A percentile compares a stretch with the other conserved stretches of the same genome.
Evolutionary conservation across 768 basidiomycete species (phyloP).

Genomic region (Dictyophora rubrovolvata): DNA sequence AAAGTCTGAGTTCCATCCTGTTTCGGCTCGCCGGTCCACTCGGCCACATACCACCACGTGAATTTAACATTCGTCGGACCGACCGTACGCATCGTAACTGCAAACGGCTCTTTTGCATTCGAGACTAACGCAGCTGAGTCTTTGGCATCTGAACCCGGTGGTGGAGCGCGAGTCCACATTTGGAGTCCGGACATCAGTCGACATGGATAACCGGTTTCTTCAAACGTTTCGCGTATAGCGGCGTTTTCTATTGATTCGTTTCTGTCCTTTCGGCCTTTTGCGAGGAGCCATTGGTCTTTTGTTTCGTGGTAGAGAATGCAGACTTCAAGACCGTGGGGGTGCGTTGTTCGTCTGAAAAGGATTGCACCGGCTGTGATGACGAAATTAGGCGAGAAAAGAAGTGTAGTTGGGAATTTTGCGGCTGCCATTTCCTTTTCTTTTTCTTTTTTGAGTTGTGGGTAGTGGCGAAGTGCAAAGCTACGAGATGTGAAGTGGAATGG

Average conservation of each 20-base stretch:
- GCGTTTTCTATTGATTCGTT: constrained; percentile 41
- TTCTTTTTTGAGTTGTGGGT: too few relatives aligned
- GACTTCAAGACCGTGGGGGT: constrained; percentile 14
- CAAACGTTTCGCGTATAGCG: constrained; percentile 53
- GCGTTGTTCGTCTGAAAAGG: constrained; percentile 15
- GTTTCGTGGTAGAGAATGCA: constrained; percentile 22
- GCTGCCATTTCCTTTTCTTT: neutral
- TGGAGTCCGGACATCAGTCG: constrained; percentile 32
- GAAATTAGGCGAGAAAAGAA: constrained; percentile 14
- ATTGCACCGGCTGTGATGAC: constrained; percentile 22
- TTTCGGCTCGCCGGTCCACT: constrained; percentile 18
- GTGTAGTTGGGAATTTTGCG: neutral
- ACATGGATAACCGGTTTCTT: constrained; percentile 55
- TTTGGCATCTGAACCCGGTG: constrained; percentile 30
- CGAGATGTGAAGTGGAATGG: too few relatives aligned
- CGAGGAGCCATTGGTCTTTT: constrained; percentile 32
- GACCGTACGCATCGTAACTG: constrained; percentile 22
- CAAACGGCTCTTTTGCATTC: constrained; percentile 25
- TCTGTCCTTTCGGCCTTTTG: constrained; percentile 54
- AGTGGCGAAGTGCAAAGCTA: too few relatives aligned
- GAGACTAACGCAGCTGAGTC: constrained; percentile 18
- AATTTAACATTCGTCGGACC: constrained; percentile 29
- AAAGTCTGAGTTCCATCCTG: constrained; percentile 34
- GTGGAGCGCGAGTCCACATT: constrained; percentile 48
- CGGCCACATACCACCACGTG: constrained; percentile 43